Evolutionary conservation across 1,139 yeast species (phyloP), one percentile per base, ranked within the genome.

Genomic region (Zygotorulaspora mrakii): DNA sequence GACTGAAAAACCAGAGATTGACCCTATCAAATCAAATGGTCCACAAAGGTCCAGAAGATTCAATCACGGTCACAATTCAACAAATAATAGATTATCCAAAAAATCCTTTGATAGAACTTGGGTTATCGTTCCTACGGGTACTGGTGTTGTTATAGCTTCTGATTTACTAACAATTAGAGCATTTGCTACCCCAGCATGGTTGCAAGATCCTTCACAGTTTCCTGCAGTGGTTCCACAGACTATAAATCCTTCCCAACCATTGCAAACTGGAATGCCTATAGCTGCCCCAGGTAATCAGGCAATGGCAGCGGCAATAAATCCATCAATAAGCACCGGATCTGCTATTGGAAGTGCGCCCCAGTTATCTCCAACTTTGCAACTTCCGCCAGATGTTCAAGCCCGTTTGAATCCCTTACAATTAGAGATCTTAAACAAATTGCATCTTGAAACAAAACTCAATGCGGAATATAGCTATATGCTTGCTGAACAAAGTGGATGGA

Each of bases 101-200:
- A 82, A 91, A 58, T 77, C 91, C n/a, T 91, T 91, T 62, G 97
- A 91, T 62, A 74, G 98, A 57, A 73, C 82, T 0, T 80, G 91
- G 61, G 70, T 86, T n/a, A 76, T 87, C 21, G 77, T 85, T 4
- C 94, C 91, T 1, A 76, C 80, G 12, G 71, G 73, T 48, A 87
- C 86, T 3, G 67, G 77, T 31, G 79, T 86, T 71, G 70, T 89
- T 14, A 79, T 91, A 23, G 96, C 95, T 10, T 82, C 94, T 35
- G 98, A 91, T 62, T 64, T 84, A 56, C 68, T 89, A 40, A 71
- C 79, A 5, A 65, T 91, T 1, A 75, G 96, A 48, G 74, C 82
- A 3, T 76, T 67, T 48, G 71, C 82, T 1, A 80, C 76, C 3
- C 59, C 75, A 20, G 79, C 88, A 0, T 85, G 88, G 89, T 31